Evolutionary conservation across 495 filamentous ascomycete species (phyloP), one percentile per base, ranked within the genome.

Genomic region (Penicillium argentinense): DNA sequence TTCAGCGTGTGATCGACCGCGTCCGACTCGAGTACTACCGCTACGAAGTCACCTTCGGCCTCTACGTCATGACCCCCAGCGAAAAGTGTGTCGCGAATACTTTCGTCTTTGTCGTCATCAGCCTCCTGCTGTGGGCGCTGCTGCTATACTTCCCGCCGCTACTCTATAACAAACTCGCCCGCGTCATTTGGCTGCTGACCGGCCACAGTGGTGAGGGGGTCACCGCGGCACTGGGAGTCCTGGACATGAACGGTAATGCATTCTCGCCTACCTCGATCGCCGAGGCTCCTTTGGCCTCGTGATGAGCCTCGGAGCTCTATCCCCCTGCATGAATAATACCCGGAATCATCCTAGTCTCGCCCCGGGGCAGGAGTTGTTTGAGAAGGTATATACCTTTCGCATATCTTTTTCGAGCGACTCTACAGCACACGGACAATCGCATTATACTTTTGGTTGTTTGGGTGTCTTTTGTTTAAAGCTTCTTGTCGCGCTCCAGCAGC

Each of bases 31-130:
- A 85, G 61, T 79, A 82, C 52, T 89, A 89, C 60, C 85, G 86
- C 56, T 88, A 87, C 60, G 84, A 88, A 62, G 85, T 88, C 49
- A 87, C 85, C 7, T 85, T 85, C 58, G 77, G 81, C 25, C 68
- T 87, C 17, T 89, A 89, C 63, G 86, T 88, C 68, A 73, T 89
- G 55, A 88, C 83, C 0, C 77, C 82, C 12, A 80, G 72, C 17
- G 85, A 89, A 66, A 87, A 85, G 47, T 76, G 86, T 45, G 79
- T 87, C 40, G 82, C 87, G 64, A 88, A 75, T 42, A 50, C 63
- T n/a, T 72, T 71, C 40, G 67, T 75, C 14, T 33, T 73, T 0
- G 51, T 69, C 6, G 51, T 67, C 17, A 40, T 72, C 25, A 49
- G 42, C 11, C 60, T 74, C 1, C 53, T 74, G 4, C 32, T 67